Percentiles rank a stretch among this genome's conserved stretches.
Evolutionary conservation across 352 stramenopile species (phyloP).

Genomic region (Pythium rishiriense): DNA sequence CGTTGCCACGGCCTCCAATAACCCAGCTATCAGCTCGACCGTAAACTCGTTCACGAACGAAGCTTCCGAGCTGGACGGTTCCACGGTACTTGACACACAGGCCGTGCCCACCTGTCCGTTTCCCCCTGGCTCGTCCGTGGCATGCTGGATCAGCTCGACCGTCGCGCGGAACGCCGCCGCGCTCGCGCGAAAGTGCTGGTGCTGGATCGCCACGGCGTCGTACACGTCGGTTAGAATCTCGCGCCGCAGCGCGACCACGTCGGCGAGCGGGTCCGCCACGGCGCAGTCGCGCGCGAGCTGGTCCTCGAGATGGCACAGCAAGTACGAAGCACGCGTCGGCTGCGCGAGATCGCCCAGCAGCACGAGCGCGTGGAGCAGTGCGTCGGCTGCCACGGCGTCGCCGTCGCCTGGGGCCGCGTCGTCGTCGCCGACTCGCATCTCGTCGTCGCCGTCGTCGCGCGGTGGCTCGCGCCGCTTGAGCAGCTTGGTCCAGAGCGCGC

Average conservation of each 20-base stretch:
- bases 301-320: constrained; percentile 52
- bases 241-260: constrained; percentile 48
- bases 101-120: background rate
- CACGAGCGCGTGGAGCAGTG: constrained; percentile 50
- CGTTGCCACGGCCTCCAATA: constrained; percentile 26
- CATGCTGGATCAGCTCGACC: constrained; percentile 6
- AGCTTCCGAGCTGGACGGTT: constrained; percentile 1
- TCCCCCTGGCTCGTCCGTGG: background rate
- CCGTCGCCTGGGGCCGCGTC: background rate
- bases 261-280: constrained; percentile 58
- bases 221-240: constrained; percentile 65
- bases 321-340: constrained; percentile 38
- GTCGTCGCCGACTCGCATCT: constrained; percentile 20
- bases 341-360: constrained; percentile 53
- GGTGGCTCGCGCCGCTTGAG: constrained; percentile 12
- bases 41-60: constrained; percentile 2
- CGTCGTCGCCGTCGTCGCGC: constrained; percentile 3
- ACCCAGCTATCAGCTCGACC: constrained; percentile 9
- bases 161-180: constrained; percentile 1
- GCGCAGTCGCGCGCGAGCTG: constrained; percentile 37
- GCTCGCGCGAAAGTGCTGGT: constrained; percentile 8
- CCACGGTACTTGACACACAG: too few relatives aligned
- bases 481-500: constrained; percentile 24
- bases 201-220: constrained; percentile 37
- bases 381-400: constrained; percentile 7